Evolutionary conservation across 2,329 filamentous ascomycete genomes (phyloP).

Genomic region (Ophiosphaerella herpotricha): DNA sequence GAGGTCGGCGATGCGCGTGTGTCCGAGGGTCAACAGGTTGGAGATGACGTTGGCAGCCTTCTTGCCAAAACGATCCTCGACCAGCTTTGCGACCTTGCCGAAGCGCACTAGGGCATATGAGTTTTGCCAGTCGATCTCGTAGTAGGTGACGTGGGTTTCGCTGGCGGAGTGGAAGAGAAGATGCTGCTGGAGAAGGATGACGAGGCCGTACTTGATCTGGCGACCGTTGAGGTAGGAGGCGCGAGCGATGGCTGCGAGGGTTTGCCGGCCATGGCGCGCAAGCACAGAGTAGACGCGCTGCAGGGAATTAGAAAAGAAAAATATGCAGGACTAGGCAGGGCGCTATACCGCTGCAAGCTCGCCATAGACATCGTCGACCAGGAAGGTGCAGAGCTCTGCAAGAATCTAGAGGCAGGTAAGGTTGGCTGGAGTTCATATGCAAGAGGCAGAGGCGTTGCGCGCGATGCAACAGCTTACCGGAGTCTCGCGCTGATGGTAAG

Average conservation of each 20-base stretch:
- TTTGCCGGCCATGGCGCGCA: conserved; percentile 76
- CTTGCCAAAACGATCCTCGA: conserved; percentile 75
- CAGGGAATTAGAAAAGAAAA: conserved; percentile 14
- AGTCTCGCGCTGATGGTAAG: conserved; percentile 43
- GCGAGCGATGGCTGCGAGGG: conserved; percentile 69
- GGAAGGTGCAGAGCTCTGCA: conserved; percentile 85
- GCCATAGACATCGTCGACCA: conserved; percentile 88
- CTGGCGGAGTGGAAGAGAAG: conserved; percentile 75
- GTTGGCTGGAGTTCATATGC: conserved; percentile 44
- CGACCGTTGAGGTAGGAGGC: conserved; percentile 74
- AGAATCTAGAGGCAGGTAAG: conserved; percentile 63
- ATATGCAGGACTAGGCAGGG: not conserved
- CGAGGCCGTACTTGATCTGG: conserved; percentile 79
- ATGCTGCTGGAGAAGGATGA: conserved; percentile 85
- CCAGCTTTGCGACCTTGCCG: conserved; percentile 78
- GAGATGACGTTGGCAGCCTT: conserved; percentile 75
- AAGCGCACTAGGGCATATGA: conserved; percentile 82
- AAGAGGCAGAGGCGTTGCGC: conserved; percentile 13
- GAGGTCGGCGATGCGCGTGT: conserved; percentile 73
- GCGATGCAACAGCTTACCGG: conserved; percentile 32
- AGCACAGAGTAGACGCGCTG: conserved; percentile 86
- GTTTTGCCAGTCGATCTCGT: conserved; percentile 79
- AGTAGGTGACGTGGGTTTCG: conserved; percentile 69
- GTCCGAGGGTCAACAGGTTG: conserved; percentile 75
- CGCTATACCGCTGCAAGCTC: conserved; percentile 80